Evolutionary conservation across 768 basidiomycete genomes (phyloP).

Genomic region (Omphalotus guepiniiformis): DNA sequence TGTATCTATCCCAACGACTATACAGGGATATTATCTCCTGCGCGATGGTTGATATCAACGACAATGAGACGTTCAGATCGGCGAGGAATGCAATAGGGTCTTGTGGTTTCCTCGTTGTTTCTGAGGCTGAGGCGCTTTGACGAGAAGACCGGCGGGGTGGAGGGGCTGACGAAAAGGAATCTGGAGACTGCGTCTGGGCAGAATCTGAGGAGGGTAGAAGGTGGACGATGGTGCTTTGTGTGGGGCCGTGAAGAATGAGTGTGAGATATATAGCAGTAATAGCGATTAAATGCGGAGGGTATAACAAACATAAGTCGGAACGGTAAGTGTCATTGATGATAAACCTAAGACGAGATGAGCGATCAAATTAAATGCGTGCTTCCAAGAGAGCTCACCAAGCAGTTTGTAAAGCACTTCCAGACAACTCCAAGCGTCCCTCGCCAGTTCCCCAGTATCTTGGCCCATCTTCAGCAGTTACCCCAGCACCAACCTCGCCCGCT

Average conservation of each 20-base stretch:
- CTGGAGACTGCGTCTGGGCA: slow-evolving; percentile 9
- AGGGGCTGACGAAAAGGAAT: slow-evolving; percentile 21
- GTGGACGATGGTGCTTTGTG: slow-evolving; percentile 40
- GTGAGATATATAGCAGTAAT: slow-evolving; percentile 89
- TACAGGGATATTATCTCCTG: slow-evolving; percentile 92
- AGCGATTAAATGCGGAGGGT: slow-evolving; percentile 94
- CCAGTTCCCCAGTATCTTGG: slow-evolving; percentile 77
- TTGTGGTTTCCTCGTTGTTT: slow-evolving; percentile 34
- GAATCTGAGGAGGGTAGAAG: slow-evolving; percentile 26
- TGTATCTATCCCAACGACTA: slow-evolving; percentile 83
- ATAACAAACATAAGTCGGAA: slow-evolving; percentile 87
- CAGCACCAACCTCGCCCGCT: slow-evolving; percentile 53
- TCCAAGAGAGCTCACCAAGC: slow-evolving; percentile 69
- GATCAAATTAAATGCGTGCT: background rate
- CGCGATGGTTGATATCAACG: slow-evolving; percentile 75
- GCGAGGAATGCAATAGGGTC: slow-evolving; percentile 83
- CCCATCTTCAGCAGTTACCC: slow-evolving; percentile 45
- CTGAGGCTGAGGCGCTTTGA: slow-evolving; percentile 23
- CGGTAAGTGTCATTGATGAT: slow-evolving; percentile 96
- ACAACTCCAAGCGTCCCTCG: slow-evolving; percentile 72
- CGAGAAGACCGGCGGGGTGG: slow-evolving; percentile 51
- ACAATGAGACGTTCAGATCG: slow-evolving; percentile 78
- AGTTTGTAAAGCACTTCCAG: slow-evolving; percentile 76
- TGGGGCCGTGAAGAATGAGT: slow-evolving; percentile 65
- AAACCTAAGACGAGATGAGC: slow-evolving; percentile 52